Percentiles rank a stretch among this genome's conserved stretches.
Conservation (phyloP, 2,329 filamentous ascomycete genomes). For the Sordariomycetes sp. region DNA sequence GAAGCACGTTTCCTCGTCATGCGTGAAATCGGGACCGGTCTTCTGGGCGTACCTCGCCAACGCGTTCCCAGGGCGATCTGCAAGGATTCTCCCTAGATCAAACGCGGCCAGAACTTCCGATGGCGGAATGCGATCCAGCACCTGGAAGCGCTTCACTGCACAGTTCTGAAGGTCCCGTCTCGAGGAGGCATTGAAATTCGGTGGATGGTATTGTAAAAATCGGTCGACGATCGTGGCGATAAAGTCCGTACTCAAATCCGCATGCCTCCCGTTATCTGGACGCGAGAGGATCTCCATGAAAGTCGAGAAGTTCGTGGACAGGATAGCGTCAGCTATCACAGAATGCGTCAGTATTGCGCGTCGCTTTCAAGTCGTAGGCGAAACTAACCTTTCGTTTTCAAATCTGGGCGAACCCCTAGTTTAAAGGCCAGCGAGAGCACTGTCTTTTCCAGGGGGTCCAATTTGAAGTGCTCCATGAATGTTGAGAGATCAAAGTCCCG, state of each 20-base stretch:
- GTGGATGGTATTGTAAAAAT: conserved; percentile 78
- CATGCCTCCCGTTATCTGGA: conserved; percentile 51
- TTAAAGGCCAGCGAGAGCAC: conserved; percentile 85
- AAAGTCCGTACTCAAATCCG: conserved; percentile 59
- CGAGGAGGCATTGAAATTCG: conserved; percentile 70
- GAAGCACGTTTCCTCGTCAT: conserved; percentile 59
- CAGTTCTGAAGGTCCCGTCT: conserved; percentile 62
- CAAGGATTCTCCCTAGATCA: conserved; percentile 58
- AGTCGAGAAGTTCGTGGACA: conserved; percentile 67
- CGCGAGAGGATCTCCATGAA: conserved; percentile 71
- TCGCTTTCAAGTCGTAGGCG: not conserved
- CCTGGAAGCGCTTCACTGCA: conserved; percentile 59
- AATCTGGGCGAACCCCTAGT: conserved; percentile 65
- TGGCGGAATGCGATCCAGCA: conserved; percentile 55
- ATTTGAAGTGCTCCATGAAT: conserved; percentile 92
- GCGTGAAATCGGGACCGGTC: conserved; percentile 65
- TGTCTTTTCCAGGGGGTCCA: conserved; percentile 81
- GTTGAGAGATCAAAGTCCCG: conserved; percentile 93
- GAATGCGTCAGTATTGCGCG: conserved; percentile 14
- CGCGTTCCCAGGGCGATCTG: conserved; percentile 44
- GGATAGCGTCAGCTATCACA: conserved; percentile 71
- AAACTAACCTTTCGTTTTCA: conserved; percentile 82
- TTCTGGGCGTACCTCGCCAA: conserved; percentile 63
- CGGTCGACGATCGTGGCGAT: conserved; percentile 76
- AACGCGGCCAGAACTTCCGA: conserved; percentile 62